Percentiles rank a stretch among this genome's conserved stretches.
Conservation (phyloP, 2,329 filamentous ascomycete species). For the Aspergillus jensenii region DNA sequence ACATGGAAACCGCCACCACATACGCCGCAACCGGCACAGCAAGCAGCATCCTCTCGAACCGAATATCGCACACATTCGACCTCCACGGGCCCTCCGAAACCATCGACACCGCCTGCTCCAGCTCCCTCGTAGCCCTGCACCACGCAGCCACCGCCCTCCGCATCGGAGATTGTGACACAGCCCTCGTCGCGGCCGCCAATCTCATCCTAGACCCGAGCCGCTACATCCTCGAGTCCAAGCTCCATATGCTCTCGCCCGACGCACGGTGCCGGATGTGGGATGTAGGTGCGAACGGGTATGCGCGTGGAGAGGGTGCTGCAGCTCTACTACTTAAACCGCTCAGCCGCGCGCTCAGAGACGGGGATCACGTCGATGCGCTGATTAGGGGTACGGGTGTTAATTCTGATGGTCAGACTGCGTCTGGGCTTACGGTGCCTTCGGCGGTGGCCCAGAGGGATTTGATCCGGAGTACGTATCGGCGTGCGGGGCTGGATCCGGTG, state of each 20-base stretch:
- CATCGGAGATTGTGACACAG: constrained; percentile 17
- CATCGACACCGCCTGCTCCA: constrained; percentile 41
- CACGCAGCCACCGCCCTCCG: constrained; percentile 30
- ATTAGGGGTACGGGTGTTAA: not conserved
- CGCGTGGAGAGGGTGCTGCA: not conserved
- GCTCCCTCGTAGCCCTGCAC: constrained; percentile 39
- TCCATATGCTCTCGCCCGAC: constrained; percentile 33
- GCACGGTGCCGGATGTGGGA: constrained; percentile 17
- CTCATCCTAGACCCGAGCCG: constrained; percentile 13
- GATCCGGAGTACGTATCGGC: not conserved
- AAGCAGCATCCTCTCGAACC: constrained; percentile 10
- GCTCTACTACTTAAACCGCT: not conserved
- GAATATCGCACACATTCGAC: constrained; percentile 37
- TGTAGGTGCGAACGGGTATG: constrained; percentile 3
- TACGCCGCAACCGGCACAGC: not conserved
- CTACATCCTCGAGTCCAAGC: constrained; percentile 24
- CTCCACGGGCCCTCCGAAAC: constrained; percentile 31
- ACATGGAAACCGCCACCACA: not conserved
- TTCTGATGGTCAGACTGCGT: not conserved
- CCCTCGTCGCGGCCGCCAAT: constrained; percentile 25
- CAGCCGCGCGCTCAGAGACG: not conserved
- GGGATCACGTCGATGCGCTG: not conserved
- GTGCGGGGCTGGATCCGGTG: not conserved
- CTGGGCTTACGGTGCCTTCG: not conserved
- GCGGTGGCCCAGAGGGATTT: not conserved